Base-by-base conservation (phyloP, 2,329 filamentous ascomycete species). In the Neurospora sp. region DNA sequence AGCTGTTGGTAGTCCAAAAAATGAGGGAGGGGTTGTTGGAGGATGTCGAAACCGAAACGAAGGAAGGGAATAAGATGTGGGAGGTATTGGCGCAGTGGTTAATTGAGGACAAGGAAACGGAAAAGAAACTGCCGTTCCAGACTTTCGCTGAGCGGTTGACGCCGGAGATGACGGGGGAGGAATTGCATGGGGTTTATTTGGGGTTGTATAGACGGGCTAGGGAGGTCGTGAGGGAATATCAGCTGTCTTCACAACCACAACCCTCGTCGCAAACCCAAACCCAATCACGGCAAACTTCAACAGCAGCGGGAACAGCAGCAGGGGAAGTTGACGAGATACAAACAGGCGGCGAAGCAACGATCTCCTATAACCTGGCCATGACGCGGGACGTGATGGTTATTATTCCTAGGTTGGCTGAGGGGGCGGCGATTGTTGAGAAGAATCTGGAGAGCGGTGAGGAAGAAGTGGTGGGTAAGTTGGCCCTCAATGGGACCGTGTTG, bases 301-400 rank as follows among this genome's bases (percentile, higher is more conserved):
- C 71, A 70, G 69, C 12, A 10, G 36, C 19, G 10, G 69, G 36
- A 19, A 5, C 33, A 8, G 6, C 36, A 37, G 36, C 36, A 8
- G 41, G n/a, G 6, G n/a, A 43, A n/a, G n/a, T 10, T 8, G 71
- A 15, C 8, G 75, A 73, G 8, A 71, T 71, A 0, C 74, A 77
- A 2, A 77, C 76, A 2, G 77, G 78, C 4, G 82, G 82, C 3
- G 81, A 83, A 72, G 83, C 86, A 0, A 74, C 74, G n/a, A 87
- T 89, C 66, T 89, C 87, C 77, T 90, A 90, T 77, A 90, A 90
- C 75, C 78, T 90, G 73, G 87, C 85, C 67, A 82, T 90, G 80
- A 90, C 88, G 23, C 79, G 80, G 70, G 78, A 78, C 17, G 80
- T 79, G 0, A 82, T 90, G 76, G 85, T 85, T 0, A 71, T 90